A percentile compares a stretch with the other conserved stretches of the same genome.
phyloP scores from a whole-genome alignment of 495 filamentous ascomycete species.

The Cairneyella variabilis region DNA sequence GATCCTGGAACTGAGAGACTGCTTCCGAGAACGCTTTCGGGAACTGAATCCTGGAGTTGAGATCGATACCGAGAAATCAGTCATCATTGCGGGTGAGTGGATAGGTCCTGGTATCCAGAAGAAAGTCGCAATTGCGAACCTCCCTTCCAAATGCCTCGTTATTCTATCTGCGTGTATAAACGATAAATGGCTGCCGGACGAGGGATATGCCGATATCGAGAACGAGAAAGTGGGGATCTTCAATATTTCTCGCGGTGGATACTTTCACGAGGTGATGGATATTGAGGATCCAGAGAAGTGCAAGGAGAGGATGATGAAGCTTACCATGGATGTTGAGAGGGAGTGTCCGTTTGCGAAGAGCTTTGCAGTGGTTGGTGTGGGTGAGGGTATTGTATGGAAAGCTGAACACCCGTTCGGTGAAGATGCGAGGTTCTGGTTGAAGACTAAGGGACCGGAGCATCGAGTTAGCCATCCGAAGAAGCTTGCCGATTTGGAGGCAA shows the following conservation, averaged over 20 bases:
- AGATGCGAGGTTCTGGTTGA: slow-evolving; percentile 30
- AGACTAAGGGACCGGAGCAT: slow-evolving; percentile 30
- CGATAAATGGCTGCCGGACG: slow-evolving; percentile 25
- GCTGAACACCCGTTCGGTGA: background rate
- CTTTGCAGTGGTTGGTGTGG: slow-evolving; percentile 28
- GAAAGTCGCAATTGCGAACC: slow-evolving; percentile 24
- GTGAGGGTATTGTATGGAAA: slow-evolving; percentile 38
- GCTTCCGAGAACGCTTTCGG: slow-evolving; percentile 11
- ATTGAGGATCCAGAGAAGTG: slow-evolving; percentile 13
- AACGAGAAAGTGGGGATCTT: slow-evolving; percentile 23
- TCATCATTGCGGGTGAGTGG: slow-evolving; percentile 36
- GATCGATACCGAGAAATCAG: slow-evolving; percentile 15
- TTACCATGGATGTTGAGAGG: slow-evolving; percentile 27
- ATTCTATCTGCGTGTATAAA: slow-evolving; percentile 31
- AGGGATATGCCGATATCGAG: slow-evolving; percentile 25
- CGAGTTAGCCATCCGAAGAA: slow-evolving; percentile 21
- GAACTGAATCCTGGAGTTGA: slow-evolving; percentile 18
- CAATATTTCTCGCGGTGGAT: slow-evolving; percentile 32
- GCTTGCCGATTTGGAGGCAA: slow-evolving; percentile 2
- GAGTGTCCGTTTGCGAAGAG: slow-evolving; percentile 30
- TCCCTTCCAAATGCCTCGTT: slow-evolving; percentile 27
- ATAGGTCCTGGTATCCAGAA: slow-evolving; percentile 33
- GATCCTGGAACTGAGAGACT: slow-evolving; percentile 14
- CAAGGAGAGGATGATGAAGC: slow-evolving; percentile 12
- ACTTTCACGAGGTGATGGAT: slow-evolving; percentile 21